A percentile compares a stretch with the other conserved stretches of the same genome.
phyloP scores from a whole-genome alignment of 495 filamentous ascomycete species.

The Annulohypoxylon maeteangense region DNA sequence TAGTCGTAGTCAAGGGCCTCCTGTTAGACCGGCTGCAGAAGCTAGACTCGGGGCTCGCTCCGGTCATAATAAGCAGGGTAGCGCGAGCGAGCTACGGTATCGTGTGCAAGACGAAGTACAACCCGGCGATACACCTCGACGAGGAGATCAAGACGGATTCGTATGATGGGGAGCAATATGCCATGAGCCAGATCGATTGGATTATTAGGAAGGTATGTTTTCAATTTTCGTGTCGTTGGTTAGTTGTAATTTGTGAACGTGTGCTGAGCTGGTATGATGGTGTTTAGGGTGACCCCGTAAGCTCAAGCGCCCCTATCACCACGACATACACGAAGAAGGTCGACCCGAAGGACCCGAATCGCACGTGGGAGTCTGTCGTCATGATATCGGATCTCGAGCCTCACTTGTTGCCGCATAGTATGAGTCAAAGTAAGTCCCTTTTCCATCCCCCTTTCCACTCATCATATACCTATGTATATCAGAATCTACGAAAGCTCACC shows the following conservation, averaged over 20 bases:
- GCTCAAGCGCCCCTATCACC: constrained; percentile 51
- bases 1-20: constrained; percentile 67
- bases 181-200: constrained; percentile 66
- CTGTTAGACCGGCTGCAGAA: constrained; percentile 65
- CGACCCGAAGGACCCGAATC: constrained; percentile 50
- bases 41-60: constrained; percentile 50
- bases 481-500: no score
- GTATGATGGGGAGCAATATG: constrained; percentile 59
- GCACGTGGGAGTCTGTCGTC: constrained; percentile 59
- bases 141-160: constrained; percentile 56
- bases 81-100: constrained; percentile 69
- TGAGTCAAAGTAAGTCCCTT: constrained; percentile 48
- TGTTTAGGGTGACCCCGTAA: constrained; percentile 51
- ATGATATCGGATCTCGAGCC: constrained; percentile 60
- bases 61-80: constrained; percentile 59
- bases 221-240: not conserved
- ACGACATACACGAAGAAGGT: constrained; percentile 61
- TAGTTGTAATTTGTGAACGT: no score
- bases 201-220: constrained; percentile 59
- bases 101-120: constrained; percentile 58
- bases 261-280: constrained; percentile 10
- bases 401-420: constrained; percentile 54
- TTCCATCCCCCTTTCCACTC: constrained; percentile 12
- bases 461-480: no score
- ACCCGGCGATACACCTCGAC: constrained; percentile 56